Evolutionary conservation across 805 yeast genomes (phyloP).

Genomic region (Tetrapisispora iriomotensis): DNA sequence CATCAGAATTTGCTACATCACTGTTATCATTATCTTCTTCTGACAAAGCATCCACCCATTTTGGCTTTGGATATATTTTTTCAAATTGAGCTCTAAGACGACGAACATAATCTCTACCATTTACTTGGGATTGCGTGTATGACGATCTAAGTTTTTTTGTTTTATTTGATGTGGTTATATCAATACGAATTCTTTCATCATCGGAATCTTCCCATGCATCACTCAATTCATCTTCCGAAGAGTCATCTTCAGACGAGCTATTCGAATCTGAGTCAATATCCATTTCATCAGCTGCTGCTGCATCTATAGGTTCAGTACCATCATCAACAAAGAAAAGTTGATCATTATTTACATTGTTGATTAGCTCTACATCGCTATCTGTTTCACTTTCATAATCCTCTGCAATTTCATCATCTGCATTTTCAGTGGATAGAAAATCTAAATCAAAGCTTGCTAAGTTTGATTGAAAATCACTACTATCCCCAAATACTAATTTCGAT

Average conservation of each 20-base stretch:
- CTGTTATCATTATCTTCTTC: conserved; percentile 18
- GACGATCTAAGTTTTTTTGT: conserved; percentile 61
- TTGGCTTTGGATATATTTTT: conserved; percentile 71
- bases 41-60: conserved; percentile 50
- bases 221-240: conserved; percentile 27
- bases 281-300: conserved; percentile 20
- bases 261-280: conserved; percentile 39
- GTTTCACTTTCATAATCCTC: conserved; percentile 23
- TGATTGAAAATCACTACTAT: conserved; percentile 39
- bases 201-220: conserved; percentile 86
- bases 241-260: conserved; percentile 24
- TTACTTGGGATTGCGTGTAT: conserved; percentile 42
- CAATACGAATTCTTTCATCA: conserved; percentile 62
- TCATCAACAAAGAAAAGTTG: conserved; percentile 19
- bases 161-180: conserved; percentile 49
- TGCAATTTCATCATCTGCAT: conserved; percentile 25
- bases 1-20: conserved; percentile 24
- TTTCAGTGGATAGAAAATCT: conserved; percentile 30
- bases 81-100: conserved; percentile 66
- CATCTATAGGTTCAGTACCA: conserved; percentile 22
- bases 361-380: conserved; percentile 27
- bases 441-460: conserved; percentile 59
- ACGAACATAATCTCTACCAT: conserved; percentile 50
- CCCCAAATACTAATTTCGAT: conserved; percentile 87
- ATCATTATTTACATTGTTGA: conserved; percentile 19